Conservation (phyloP, 352 stramenopile genomes). For the Achlya hypogyna region DNA sequence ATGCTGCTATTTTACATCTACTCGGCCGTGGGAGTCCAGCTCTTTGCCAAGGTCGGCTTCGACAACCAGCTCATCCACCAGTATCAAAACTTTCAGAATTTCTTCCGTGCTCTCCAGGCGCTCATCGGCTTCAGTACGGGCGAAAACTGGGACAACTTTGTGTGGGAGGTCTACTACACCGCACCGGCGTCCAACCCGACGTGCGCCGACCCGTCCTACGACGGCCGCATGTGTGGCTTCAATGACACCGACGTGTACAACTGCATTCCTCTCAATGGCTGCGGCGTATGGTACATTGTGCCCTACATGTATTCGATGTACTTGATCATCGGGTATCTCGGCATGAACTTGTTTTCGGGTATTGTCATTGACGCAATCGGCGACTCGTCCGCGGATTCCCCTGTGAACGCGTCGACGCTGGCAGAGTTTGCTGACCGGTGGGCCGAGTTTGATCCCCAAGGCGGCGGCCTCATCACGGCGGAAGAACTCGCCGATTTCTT, state of each 20-base stretch:
- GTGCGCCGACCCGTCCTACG: conserved; percentile 40
- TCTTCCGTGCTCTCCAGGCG: conserved; percentile 83
- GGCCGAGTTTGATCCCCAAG: conserved; percentile 82
- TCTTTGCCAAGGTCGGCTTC: conserved; percentile 81
- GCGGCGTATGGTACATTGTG: not conserved
- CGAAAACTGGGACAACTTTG: conserved; percentile 86
- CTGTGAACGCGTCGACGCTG: conserved; percentile 50
- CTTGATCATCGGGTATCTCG: conserved; percentile 16
- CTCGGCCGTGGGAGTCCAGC: conserved; percentile 87
- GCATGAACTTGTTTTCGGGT: conserved; percentile 20
- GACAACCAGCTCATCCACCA: conserved; percentile 53
- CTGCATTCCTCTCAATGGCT: conserved; percentile 21
- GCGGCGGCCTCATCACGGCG: conserved; percentile 74
- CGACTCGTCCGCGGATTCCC: conserved; percentile 5
- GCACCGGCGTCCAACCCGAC: conserved; percentile 21
- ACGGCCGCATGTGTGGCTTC: conserved; percentile 65
- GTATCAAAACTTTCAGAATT: conserved; percentile 89
- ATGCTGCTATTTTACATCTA: conserved; percentile 93
- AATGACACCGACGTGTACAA: conserved; percentile 64
- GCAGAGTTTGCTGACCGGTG: conserved; percentile 86
- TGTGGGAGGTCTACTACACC: conserved; percentile 14
- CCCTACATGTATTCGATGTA: conserved; percentile 19
- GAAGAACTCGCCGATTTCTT: conserved; percentile 71
- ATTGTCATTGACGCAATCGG: conserved; percentile 20
- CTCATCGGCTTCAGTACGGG: conserved; percentile 86